Percentiles rank a stretch among this genome's conserved stretches.
Conservation (phyloP, 768 basidiomycete species). For the Auriscalpium vulgare region DNA sequence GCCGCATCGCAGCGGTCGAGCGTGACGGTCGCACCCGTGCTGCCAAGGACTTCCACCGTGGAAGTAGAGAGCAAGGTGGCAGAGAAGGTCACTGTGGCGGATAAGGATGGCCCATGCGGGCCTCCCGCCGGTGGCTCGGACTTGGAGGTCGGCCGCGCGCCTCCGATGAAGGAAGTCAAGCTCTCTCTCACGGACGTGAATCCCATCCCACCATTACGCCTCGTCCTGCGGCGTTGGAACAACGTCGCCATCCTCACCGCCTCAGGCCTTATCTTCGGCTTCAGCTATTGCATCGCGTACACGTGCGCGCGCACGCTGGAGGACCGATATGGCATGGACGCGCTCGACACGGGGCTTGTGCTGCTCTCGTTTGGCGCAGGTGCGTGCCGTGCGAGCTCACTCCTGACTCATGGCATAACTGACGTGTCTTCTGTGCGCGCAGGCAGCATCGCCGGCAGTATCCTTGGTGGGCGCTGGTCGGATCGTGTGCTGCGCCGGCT, state of each 20-base stretch:
- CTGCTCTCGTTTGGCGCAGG: constrained; percentile 70
- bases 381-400: constrained; percentile 18
- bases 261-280: constrained; percentile 68
- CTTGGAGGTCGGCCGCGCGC: constrained; percentile 12
- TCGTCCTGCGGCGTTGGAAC: constrained; percentile 52
- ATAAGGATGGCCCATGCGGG: not conserved
- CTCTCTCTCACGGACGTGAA: constrained; percentile 68
- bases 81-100: not conserved
- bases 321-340: constrained; percentile 51
- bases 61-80: not conserved
- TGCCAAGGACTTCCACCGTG: constrained; percentile 18
- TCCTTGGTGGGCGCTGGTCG: constrained; percentile 52
- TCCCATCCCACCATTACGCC: constrained; percentile 53
- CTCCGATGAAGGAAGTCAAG: constrained; percentile 29
- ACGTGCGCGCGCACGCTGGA: constrained; percentile 67
- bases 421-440: not conserved
- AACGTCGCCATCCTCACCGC: constrained; percentile 60
- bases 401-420: not conserved
- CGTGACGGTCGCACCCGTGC: constrained; percentile 16
- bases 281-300: constrained; percentile 64
- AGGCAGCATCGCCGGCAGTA: constrained; percentile 45
- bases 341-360: constrained; percentile 68
- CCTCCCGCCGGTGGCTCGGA: not conserved
- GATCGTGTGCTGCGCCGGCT: constrained; percentile 39
- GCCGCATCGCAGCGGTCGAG: constrained; percentile 19